Evolutionary conservation across 352 stramenopile species (phyloP).

Genomic region (Phytophthora colocasiae): DNA sequence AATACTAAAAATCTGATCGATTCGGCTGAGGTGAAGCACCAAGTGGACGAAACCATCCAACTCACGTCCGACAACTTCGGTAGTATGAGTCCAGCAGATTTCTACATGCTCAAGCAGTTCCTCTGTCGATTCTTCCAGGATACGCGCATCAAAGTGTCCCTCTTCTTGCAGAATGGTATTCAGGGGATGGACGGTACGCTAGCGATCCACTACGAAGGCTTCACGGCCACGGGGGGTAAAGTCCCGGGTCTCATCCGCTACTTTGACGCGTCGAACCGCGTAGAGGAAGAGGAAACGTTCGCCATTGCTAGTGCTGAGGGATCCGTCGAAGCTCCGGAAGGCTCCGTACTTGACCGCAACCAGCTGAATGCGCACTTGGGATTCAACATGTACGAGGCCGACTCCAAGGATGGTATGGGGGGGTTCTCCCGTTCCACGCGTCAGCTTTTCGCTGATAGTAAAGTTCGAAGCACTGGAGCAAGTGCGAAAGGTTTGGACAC

Average conservation of each 20-base stretch:
- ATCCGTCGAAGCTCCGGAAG: conserved; percentile 55
- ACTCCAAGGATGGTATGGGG: conserved; percentile 56
- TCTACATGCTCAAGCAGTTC: conserved; percentile 87
- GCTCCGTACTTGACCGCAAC: conserved; percentile 63
- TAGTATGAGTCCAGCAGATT: conserved; percentile 66
- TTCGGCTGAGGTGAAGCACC: conserved; percentile 61
- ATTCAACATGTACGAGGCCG: conserved; percentile 88
- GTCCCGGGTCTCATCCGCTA: conserved; percentile 77
- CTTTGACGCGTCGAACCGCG: conserved; percentile 64
- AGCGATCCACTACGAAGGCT: conserved; percentile 76
- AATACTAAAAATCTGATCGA: conserved; percentile 82
- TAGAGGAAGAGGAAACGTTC: conserved; percentile 79
- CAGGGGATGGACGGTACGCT: conserved; percentile 88
- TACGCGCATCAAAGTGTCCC: conserved; percentile 91
- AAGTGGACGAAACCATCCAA: conserved; percentile 83
- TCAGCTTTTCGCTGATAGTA: conserved; percentile 71
- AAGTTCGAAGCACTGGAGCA: conserved; percentile 36
- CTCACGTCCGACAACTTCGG: conserved; percentile 82
- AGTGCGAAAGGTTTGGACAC: conserved; percentile 38
- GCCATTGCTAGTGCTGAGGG: conserved; percentile 59
- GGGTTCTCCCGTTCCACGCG: conserved; percentile 51
- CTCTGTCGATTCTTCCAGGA: conserved; percentile 92
- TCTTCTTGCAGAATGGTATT: conserved; percentile 91
- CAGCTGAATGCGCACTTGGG: conserved; percentile 67
- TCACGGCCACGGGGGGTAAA: conserved; percentile 68